These are phyloP conservation scores for Hymenoscyphus salicellus DNA, from an alignment of 2,329 filamentous ascomycete genomes.

Conservation along the genomic window DNA sequence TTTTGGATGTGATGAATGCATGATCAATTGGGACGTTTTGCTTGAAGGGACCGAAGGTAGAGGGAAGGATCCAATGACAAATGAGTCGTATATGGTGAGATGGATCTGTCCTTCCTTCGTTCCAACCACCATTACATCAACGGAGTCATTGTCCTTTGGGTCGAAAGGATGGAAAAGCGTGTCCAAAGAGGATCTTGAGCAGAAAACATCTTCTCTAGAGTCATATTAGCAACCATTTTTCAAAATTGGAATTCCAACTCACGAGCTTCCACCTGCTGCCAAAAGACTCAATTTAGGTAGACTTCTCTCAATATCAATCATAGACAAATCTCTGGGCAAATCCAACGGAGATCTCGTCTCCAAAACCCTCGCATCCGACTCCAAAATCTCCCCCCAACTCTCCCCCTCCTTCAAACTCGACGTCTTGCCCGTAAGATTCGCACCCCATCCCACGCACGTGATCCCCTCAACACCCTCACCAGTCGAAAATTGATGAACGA, in stretches of 20 bases:
- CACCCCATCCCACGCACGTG: conserved; percentile 42
- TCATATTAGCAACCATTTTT: conserved; percentile 12
- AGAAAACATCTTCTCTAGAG: conserved; percentile 37
- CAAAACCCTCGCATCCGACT: conserved; percentile 13
- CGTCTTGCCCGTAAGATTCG: conserved; percentile 31
- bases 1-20: conserved; percentile 69
- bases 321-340: conserved; percentile 69
- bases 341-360: conserved; percentile 39
- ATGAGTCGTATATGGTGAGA: conserved; percentile 81
- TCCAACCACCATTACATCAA: conserved; percentile 75
- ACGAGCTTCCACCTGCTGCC: conserved; percentile 63
- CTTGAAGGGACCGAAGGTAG: conserved; percentile 39
- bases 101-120: conserved; percentile 69
- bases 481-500: conserved; percentile 64
- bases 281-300: conserved; percentile 74
- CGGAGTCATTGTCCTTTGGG: conserved; percentile 65
- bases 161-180: conserved; percentile 39
- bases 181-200: conserved; percentile 36
- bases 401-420: conserved; percentile 17
- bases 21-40: conserved; percentile 38
- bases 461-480: conserved; percentile 40
- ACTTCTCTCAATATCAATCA: conserved; percentile 72
- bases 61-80: conserved; percentile 68
- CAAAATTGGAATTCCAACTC: conserved; percentile 36
- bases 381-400: conserved; percentile 26